Conservation (phyloP, 495 filamentous ascomycete species). For the Sporormia fimetaria region DNA sequence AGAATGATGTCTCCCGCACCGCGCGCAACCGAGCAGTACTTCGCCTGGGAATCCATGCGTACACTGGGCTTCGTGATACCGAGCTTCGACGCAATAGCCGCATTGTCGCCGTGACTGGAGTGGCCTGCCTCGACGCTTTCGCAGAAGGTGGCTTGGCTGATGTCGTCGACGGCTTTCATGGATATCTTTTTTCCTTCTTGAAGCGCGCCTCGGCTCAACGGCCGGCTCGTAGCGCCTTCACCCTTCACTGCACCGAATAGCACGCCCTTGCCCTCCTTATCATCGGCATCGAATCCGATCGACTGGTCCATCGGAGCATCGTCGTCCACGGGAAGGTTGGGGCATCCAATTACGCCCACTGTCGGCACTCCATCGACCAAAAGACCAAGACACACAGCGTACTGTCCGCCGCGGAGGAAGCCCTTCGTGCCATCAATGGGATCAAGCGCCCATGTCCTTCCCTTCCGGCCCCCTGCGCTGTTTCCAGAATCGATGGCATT, state of each 20-base stretch:
- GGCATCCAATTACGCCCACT: constrained; percentile 86
- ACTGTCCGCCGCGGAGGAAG: constrained; percentile 94
- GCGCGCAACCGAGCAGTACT: constrained; percentile 91
- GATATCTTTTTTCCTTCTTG: constrained; percentile 50
- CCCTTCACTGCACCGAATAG: constrained; percentile 71
- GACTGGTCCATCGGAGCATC: constrained; percentile 51
- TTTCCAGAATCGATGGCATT: constrained; percentile 74
- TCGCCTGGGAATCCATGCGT: constrained; percentile 92
- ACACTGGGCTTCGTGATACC: constrained; percentile 80
- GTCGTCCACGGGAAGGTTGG: constrained; percentile 83
- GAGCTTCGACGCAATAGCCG: constrained; percentile 67
- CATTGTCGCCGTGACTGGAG: constrained; percentile 76
- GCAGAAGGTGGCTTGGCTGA: constrained; percentile 76
- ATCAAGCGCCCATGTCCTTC: constrained; percentile 92
- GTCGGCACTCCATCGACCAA: constrained; percentile 92
- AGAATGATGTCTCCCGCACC: constrained; percentile 93
- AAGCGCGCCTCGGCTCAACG: constrained; percentile 50
- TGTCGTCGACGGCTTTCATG: constrained; percentile 65
- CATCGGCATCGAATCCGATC: constrained; percentile 56
- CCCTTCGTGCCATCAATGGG: constrained; percentile 97
- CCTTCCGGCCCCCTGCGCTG: constrained; percentile 63
- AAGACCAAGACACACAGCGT: constrained; percentile 85
- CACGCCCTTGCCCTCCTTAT: constrained; percentile 60
- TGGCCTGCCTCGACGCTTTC: constrained; percentile 90
- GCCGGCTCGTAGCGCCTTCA: constrained; percentile 64